These are phyloP conservation scores for Periconia macrospinosa DNA, from an alignment of 2,329 filamentous ascomycete species.

Conservation along the genomic window DNA sequence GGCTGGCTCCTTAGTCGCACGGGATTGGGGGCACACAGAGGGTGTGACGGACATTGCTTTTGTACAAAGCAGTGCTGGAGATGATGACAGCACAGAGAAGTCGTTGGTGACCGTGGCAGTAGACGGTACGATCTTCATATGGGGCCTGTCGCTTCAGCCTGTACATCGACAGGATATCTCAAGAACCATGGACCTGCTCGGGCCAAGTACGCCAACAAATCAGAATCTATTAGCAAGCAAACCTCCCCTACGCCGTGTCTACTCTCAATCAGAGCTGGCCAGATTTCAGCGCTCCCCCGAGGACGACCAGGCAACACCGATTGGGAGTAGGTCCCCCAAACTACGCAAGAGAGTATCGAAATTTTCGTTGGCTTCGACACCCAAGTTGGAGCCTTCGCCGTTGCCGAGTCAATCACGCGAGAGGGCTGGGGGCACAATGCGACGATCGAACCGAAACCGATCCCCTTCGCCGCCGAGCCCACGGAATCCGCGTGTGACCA, in stretches of 20 bases:
- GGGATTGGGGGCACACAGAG: constrained; percentile 95
- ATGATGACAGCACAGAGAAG: constrained; percentile 52
- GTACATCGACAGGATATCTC: constrained; percentile 35
- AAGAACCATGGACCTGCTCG: constrained; percentile 42
- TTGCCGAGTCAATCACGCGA: constrained; percentile 29
- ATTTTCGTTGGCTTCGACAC: constrained; percentile 50
- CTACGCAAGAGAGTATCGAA: constrained; percentile 60
- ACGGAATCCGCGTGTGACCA: constrained; percentile 37
- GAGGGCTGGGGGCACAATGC: constrained; percentile 16
- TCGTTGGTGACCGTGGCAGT: constrained; percentile 53
- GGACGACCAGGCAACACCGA: constrained; percentile 40
- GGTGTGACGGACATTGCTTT: constrained; percentile 84
- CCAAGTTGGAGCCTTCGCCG: constrained; percentile 49
- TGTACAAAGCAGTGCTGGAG: constrained; percentile 44
- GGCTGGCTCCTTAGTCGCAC: constrained; percentile 74
- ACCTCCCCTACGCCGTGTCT: constrained; percentile 78
- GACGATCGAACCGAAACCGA: constrained; percentile 36
- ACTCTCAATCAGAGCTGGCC: constrained; percentile 84
- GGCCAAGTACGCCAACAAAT: constrained; percentile 32
- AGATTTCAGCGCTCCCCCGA: constrained; percentile 66
- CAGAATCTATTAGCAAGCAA: constrained; percentile 47
- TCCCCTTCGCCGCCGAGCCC: constrained; percentile 49
- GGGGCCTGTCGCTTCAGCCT: constrained; percentile 39
- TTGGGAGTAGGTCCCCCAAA: constrained; percentile 52
- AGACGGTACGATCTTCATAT: constrained; percentile 56